Evolutionary conservation across 2,329 filamentous ascomycete species (phyloP).

Genomic region (Arthrobotrys pseudoclavata): DNA sequence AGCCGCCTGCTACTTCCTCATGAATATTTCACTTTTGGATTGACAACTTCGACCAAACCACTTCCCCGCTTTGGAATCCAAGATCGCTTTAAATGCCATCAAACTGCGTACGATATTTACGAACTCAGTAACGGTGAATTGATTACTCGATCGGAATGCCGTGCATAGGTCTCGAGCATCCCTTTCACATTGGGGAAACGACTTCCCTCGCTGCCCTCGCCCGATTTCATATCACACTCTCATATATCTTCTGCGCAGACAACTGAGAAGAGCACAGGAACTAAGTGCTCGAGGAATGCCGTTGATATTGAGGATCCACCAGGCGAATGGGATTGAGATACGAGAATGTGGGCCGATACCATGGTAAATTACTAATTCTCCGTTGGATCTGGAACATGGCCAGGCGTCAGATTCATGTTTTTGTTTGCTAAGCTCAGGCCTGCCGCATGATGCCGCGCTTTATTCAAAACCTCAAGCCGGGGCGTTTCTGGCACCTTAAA

Average conservation of each 20-base stretch:
- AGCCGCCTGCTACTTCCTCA: background rate
- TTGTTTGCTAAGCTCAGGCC: background rate
- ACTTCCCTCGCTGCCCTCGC: background rate
- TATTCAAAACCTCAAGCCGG: constrained; percentile 2
- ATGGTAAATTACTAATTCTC: background rate
- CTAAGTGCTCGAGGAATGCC: background rate
- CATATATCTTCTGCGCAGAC: background rate
- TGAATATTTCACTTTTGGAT: background rate
- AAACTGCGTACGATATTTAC: background rate
- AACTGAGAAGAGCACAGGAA: background rate
- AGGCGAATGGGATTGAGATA: background rate
- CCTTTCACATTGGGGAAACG: background rate
- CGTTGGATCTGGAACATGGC: background rate
- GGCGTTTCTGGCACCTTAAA: background rate
- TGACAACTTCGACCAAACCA: background rate
- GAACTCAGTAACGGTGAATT: background rate
- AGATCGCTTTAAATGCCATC: constrained; percentile 2
- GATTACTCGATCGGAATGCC: background rate
- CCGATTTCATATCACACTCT: background rate
- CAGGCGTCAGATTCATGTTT: background rate
- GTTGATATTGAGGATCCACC: background rate
- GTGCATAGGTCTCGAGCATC: background rate
- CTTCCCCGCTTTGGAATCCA: constrained; percentile 20
- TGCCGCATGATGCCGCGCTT: background rate
- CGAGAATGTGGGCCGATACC: background rate